A percentile compares a stretch with the other conserved stretches of the same genome.
Evolutionary conservation across 345 rosid genomes (phyloP).

Genomic region (Gossypium mustelinum): DNA sequence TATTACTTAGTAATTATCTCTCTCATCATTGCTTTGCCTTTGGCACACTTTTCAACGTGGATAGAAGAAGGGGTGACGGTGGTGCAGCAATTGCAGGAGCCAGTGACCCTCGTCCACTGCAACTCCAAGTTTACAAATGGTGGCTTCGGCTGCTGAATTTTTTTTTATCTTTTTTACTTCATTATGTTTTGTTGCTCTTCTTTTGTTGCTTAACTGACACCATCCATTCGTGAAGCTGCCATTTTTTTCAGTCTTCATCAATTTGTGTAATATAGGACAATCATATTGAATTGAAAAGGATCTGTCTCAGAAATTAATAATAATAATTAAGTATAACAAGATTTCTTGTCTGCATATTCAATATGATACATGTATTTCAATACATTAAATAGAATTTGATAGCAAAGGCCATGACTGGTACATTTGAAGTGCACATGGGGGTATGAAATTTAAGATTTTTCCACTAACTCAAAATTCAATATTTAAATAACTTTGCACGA

Average conservation of each 20-base stretch:
- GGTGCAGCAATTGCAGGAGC: background rate
- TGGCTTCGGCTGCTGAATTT: background rate
- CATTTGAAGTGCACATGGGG: conserved; percentile 16
- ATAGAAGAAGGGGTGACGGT: conserved; percentile 13
- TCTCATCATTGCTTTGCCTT: background rate
- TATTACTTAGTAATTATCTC: background rate
- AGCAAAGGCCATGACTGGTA: background rate
- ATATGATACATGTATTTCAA: background rate
- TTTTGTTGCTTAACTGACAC: background rate
- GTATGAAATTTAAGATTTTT: conserved; percentile 5
- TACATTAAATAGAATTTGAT: background rate
- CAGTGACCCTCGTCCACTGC: background rate
- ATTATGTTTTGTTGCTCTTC: background rate
- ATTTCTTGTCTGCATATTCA: too few species aligned
- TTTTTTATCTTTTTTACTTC: background rate
- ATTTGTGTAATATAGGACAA: background rate
- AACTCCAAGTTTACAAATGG: background rate
- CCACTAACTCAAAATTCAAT: conserved; percentile 1
- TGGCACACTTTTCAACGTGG: conserved; percentile 20
- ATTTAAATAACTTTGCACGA: background rate
- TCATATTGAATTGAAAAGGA: background rate
- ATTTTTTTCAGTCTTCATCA: conserved; percentile 2
- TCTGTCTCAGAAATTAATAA: background rate
- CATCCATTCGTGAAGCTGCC: background rate
- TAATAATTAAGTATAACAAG: background rate